These are phyloP conservation scores for Tinospora cordifolia DNA, from an alignment of 164 flowering plant genomes.

Conservation along the genomic window DNA sequence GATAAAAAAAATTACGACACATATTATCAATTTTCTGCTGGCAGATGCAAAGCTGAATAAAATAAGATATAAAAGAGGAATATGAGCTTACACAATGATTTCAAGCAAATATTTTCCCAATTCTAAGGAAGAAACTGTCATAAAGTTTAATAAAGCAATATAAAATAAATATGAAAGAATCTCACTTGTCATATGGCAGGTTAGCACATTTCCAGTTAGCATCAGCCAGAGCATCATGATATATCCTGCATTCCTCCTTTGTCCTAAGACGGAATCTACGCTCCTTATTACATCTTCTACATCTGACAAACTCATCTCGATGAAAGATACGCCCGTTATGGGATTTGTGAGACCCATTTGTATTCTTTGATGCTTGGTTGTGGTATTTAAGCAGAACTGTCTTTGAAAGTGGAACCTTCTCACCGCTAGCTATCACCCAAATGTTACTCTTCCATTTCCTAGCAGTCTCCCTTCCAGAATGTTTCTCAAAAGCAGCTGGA, in stretches of 20 bases:
- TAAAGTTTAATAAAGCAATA: neutral
- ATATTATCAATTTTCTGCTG: too few relatives aligned
- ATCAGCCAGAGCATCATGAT: constrained; percentile 70
- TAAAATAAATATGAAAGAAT: constrained; percentile 4
- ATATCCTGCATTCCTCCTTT: constrained; percentile 69
- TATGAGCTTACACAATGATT: too few relatives aligned
- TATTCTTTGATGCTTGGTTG: constrained; percentile 44
- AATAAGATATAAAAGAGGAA: too few relatives aligned
- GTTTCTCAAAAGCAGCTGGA: constrained; percentile 91
- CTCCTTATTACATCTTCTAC: constrained; percentile 57
- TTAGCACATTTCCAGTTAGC: constrained; percentile 66
- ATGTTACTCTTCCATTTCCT: constrained; percentile 82
- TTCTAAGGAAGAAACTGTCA: too few relatives aligned
- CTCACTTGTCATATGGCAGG: constrained; percentile 63
- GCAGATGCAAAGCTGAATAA: too few relatives aligned
- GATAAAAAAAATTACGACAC: neutral
- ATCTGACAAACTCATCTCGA: constrained; percentile 72
- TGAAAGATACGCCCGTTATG: constrained; percentile 45
- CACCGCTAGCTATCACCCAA: constrained; percentile 72
- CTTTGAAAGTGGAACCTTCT: constrained; percentile 68
- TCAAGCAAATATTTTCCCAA: too few relatives aligned
- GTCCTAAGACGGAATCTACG: constrained; percentile 75
- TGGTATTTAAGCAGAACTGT: constrained; percentile 72
- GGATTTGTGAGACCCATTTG: constrained; percentile 44
- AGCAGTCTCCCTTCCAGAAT: constrained; percentile 76